These are phyloP conservation scores for Kluyveromyces starmeri DNA, from an alignment of 805 yeast species.

Conservation along the genomic window DNA sequence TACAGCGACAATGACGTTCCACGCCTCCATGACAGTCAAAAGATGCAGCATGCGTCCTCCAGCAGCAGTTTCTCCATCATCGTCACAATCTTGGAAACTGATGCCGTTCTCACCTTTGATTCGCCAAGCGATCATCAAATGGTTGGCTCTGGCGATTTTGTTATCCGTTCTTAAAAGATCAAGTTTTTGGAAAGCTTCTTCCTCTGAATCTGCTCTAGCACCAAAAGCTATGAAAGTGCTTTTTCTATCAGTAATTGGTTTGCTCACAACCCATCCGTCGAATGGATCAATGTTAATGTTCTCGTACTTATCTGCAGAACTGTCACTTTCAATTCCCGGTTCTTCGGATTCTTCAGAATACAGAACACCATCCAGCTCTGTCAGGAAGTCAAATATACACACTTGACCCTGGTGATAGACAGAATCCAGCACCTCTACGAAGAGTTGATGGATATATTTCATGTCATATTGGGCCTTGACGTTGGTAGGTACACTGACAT, in stretches of 20 bases:
- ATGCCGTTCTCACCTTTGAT: slow-evolving; percentile 40
- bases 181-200: slow-evolving; percentile 52
- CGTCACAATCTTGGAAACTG: slow-evolving; percentile 78
- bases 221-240: slow-evolving; percentile 81
- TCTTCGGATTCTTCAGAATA: slow-evolving; percentile 21
- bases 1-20: slow-evolving; percentile 76
- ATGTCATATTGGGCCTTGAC: slow-evolving; percentile 31
- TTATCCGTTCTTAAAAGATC: slow-evolving; percentile 50
- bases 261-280: slow-evolving; percentile 71
- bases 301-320: slow-evolving; percentile 1
- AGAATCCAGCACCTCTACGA: slow-evolving; percentile 44
- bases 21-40: slow-evolving; percentile 65
- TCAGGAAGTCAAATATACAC: slow-evolving; percentile 68
- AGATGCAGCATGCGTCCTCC: slow-evolving; percentile 81
- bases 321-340: slow-evolving; percentile 19
- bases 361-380: slow-evolving; percentile 53
- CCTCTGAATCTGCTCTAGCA: slow-evolving; percentile 49
- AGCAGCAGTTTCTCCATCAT: slow-evolving; percentile 96
- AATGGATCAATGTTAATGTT: slow-evolving; percentile 35
- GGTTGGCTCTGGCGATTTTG: slow-evolving; percentile 58
- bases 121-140: slow-evolving; percentile 84
- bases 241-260: slow-evolving; percentile 71
- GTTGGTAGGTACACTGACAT: slow-evolving; percentile 35
- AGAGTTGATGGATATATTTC: slow-evolving; percentile 38
- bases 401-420: slow-evolving; percentile 57